Conservation (phyloP, 1,284 basidiomycete species). For the Puccinia hordei region DNA sequence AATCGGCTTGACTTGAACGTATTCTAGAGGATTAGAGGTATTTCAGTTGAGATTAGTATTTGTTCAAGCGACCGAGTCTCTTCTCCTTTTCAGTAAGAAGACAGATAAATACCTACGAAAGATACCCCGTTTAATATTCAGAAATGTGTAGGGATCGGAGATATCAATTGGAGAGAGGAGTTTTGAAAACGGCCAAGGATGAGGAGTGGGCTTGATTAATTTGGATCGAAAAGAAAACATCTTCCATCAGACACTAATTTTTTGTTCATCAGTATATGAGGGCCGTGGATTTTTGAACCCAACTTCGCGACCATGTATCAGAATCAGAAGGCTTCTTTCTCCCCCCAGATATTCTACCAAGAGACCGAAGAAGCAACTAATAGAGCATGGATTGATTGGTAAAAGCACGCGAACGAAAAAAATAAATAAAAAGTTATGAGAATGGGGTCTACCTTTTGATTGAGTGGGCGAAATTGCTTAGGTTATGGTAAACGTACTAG, state of each 20-base stretch:
- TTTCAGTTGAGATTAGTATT: conserved; percentile 41
- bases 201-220: conserved; percentile 16
- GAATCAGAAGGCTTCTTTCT: conserved; percentile 85
- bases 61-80: not conserved
- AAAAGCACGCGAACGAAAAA: not conserved
- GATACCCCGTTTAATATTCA: conserved; percentile 91
- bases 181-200: conserved; percentile 46
- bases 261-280: not conserved
- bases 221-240: not conserved
- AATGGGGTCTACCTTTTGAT: not conserved
- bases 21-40: conserved; percentile 67
- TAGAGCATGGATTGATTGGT: not conserved
- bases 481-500: conserved; percentile 65
- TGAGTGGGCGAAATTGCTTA: not conserved
- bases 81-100: not conserved
- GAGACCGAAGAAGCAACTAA: conserved; percentile 27
- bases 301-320: conserved; percentile 87
- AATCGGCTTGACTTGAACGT: conserved; percentile 86
- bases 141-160: conserved; percentile 73
- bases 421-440: too few species aligned
- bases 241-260: not conserved
- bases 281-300: conserved; percentile 71
- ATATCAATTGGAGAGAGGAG: conserved; percentile 54
- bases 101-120: conserved; percentile 70
- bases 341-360: conserved; percentile 74